Conservation (phyloP, 495 filamentous ascomycete species). For the Aspergillus coremiiformis region DNA sequence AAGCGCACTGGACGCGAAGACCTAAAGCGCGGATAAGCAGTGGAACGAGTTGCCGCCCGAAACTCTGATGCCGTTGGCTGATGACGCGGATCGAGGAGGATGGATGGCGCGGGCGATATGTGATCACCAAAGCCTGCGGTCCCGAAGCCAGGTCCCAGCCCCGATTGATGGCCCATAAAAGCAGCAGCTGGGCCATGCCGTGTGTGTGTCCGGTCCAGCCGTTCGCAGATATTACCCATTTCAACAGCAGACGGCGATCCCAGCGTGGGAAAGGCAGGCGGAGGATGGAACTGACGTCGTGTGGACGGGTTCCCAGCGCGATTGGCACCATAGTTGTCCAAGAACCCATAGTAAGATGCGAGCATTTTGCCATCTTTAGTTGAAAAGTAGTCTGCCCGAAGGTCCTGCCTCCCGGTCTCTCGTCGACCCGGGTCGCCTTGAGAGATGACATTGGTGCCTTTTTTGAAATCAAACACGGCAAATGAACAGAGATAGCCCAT, state of each 20-base stretch:
- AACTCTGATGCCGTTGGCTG: slow-evolving; percentile 59
- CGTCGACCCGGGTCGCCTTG: slow-evolving; percentile 30
- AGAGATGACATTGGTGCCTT: slow-evolving; percentile 53
- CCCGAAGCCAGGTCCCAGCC: slow-evolving; percentile 18
- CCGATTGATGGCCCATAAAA: slow-evolving; percentile 20
- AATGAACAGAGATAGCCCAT: slow-evolving; percentile 94
- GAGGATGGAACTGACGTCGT: slow-evolving; percentile 60
- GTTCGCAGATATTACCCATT: slow-evolving; percentile 35
- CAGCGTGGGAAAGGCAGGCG: slow-evolving; percentile 66
- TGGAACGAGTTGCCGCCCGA: slow-evolving; percentile 32
- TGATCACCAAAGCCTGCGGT: slow-evolving; percentile 22
- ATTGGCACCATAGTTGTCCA: slow-evolving; percentile 78
- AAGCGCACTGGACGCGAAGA: slow-evolving; percentile 30
- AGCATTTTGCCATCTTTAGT: slow-evolving; percentile 97
- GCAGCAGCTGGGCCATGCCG: slow-evolving; percentile 19
- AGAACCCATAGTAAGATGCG: slow-evolving; percentile 85
- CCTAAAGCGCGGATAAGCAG: slow-evolving; percentile 48
- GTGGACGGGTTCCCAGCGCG: slow-evolving; percentile 45
- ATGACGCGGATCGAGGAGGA: slow-evolving; percentile 80
- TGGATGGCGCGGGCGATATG: slow-evolving; percentile 48
- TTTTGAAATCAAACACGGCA: slow-evolving; percentile 97
- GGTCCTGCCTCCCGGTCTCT: slow-evolving; percentile 41
- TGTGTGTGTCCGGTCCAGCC: slow-evolving; percentile 41
- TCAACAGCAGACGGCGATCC: slow-evolving; percentile 53
- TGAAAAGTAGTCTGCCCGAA: slow-evolving; percentile 85